Percentiles rank a stretch among this genome's conserved stretches.
Evolutionary conservation across 2,329 filamentous ascomycete genomes (phyloP).

Genomic region (Microascus cirrosus): DNA sequence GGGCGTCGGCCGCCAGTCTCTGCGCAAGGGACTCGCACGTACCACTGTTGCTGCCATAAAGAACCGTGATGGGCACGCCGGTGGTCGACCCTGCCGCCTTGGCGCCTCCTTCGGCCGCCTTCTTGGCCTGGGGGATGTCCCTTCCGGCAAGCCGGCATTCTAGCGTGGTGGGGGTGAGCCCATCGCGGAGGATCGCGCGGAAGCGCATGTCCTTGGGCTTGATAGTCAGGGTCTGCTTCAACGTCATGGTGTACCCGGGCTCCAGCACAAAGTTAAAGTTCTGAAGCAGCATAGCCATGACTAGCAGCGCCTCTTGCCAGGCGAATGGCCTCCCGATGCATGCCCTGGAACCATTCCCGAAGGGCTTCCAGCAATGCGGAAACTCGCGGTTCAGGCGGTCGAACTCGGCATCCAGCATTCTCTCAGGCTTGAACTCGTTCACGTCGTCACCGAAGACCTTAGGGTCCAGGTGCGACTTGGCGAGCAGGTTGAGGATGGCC

Average conservation of each 20-base stretch:
- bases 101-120: constrained; percentile 2
- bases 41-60: constrained; percentile 64
- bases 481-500: constrained; percentile 34
- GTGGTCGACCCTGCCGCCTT: constrained; percentile 3
- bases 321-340: constrained; percentile 68
- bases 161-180: constrained; percentile 30
- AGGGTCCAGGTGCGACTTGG: constrained; percentile 49
- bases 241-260: constrained; percentile 43
- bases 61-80: constrained; percentile 45
- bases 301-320: constrained; percentile 59
- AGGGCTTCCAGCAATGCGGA: constrained; percentile 58
- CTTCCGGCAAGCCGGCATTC: constrained; percentile 30
- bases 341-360: constrained; percentile 58
- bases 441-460: constrained; percentile 55
- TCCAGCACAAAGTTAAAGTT: constrained; percentile 60
- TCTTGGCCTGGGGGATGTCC: constrained; percentile 3
- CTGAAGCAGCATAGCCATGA: constrained; percentile 53
- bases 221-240: constrained; percentile 47
- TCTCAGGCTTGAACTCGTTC: constrained; percentile 55
- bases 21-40: constrained; percentile 63
- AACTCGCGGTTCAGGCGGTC: constrained; percentile 48
- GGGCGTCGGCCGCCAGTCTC: constrained; percentile 47
- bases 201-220: constrained; percentile 56
- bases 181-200: constrained; percentile 41
- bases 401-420: constrained; percentile 61